A percentile compares a stretch with the other conserved stretches of the same genome.
These are phyloP conservation scores for Fusarium ramigenum DNA, from an alignment of 2,329 filamentous ascomycete species.

Conservation along the genomic window DNA sequence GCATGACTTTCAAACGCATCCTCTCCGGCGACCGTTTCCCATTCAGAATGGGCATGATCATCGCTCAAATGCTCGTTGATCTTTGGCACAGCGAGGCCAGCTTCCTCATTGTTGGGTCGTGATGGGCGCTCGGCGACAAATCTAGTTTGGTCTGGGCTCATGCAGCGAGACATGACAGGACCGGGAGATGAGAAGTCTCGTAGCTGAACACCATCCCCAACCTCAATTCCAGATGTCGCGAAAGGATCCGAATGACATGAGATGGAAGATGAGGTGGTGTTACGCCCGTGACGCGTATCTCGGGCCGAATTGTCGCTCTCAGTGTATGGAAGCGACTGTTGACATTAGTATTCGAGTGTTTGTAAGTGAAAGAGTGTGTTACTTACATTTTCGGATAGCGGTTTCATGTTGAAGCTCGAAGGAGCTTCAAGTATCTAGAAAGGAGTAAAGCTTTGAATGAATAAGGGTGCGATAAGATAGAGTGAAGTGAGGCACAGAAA, in stretches of 20 bases:
- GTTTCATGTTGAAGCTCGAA: constrained; percentile 24
- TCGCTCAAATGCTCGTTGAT: constrained; percentile 8
- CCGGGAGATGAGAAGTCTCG: constrained; percentile 18
- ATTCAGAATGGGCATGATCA: constrained; percentile 42
- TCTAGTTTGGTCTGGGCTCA: constrained; percentile 8
- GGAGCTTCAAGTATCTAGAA: neutral
- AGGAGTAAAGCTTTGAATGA: neutral
- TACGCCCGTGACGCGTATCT: constrained; percentile 25
- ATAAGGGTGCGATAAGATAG: neutral
- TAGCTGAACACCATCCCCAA: constrained; percentile 12
- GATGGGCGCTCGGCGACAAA: constrained; percentile 33
- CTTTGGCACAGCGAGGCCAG: neutral
- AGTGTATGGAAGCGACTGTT: constrained; percentile 29
- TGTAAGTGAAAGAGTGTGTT: neutral
- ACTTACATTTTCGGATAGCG: constrained; percentile 13
- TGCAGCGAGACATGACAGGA: neutral
- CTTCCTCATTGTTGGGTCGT: neutral
- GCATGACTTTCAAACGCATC: constrained; percentile 35
- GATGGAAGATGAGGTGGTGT: constrained; percentile 26
- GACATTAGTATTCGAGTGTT: constrained; percentile 4
- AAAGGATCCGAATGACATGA: constrained; percentile 27
- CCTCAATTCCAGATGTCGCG: constrained; percentile 6
- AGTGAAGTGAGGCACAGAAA: neutral
- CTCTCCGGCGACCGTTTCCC: constrained; percentile 45
- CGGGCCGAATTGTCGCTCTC: constrained; percentile 35